Conservation (phyloP, 2,329 filamentous ascomycete genomes). For the Monosporascus sp. region DNA sequence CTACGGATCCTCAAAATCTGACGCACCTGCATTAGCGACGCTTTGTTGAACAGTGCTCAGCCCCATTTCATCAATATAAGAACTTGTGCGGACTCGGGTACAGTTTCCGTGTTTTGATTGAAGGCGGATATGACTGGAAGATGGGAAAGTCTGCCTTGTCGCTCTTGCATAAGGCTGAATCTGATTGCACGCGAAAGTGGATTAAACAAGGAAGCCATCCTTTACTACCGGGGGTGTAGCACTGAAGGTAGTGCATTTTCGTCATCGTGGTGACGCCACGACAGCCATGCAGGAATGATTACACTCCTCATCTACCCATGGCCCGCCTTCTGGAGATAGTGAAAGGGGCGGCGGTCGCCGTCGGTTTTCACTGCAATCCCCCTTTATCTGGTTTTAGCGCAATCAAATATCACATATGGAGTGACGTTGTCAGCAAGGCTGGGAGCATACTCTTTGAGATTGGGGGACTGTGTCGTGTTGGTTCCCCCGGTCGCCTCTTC, state of each 20-base stretch:
- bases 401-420: neutral
- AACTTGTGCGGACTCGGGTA: neutral
- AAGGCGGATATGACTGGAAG: neutral
- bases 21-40: neutral
- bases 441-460: neutral
- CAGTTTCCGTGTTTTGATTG: neutral
- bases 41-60: neutral
- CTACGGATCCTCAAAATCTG: neutral
- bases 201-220: neutral
- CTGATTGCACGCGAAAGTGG: neutral
- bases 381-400: neutral
- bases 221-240: neutral
- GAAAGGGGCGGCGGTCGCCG: neutral
- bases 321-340: neutral
- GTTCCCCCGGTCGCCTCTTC: neutral
- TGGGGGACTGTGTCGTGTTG: neutral
- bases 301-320: neutral
- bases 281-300: neutral
- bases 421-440: neutral
- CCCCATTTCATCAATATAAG: neutral
- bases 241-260: neutral
- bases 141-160: neutral
- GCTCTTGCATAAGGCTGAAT: neutral
- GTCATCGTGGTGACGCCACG: neutral
- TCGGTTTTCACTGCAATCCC: neutral